phyloP scores from a whole-genome alignment of 139 green algal genomes.

The Yamagishiella unicocca region DNA sequence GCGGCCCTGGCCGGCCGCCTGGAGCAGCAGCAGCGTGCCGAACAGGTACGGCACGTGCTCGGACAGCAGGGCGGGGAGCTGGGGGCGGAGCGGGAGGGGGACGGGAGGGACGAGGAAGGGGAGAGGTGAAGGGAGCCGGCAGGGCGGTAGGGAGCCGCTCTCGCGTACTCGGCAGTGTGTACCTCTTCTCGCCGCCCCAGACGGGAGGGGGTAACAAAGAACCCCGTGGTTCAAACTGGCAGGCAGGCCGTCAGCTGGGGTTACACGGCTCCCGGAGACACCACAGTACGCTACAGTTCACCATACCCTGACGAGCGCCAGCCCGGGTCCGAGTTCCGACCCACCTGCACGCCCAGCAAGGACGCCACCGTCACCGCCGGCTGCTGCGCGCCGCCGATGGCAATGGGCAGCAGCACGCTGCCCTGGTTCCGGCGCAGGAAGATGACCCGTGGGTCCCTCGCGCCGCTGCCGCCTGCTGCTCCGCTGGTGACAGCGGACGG shows the following conservation, averaged over 20 bases:
- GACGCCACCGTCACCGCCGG: background rate
- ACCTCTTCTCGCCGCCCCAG: too few relatives aligned
- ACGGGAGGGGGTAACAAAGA: too few relatives aligned
- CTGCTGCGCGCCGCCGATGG: background rate
- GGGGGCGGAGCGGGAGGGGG: background rate
- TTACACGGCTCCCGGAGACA: too few relatives aligned
- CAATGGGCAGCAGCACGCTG: slow-evolving; percentile 34
- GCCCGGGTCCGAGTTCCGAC: too few relatives aligned
- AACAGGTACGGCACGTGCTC: slow-evolving; percentile 5
- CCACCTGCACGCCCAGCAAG: slow-evolving; percentile 17
- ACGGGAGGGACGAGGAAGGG: background rate
- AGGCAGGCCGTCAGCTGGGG: too few relatives aligned
- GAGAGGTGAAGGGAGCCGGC: background rate
- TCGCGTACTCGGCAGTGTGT: too few relatives aligned
- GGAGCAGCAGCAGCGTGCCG: slow-evolving; percentile 17
- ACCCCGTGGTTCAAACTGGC: too few relatives aligned
- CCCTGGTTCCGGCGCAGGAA: background rate
- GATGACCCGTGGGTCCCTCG: background rate
- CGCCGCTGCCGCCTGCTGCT: background rate
- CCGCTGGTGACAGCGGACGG: background rate
- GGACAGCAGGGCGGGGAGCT: slow-evolving; percentile 17
- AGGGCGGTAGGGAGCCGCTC: background rate
- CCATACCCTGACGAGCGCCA: too few relatives aligned
- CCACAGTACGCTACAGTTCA: too few relatives aligned
- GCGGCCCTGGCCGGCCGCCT: background rate